Evolutionary conservation across 2,329 filamentous ascomycete genomes (phyloP).

Genomic region (Trichoderma lentiforme): DNA sequence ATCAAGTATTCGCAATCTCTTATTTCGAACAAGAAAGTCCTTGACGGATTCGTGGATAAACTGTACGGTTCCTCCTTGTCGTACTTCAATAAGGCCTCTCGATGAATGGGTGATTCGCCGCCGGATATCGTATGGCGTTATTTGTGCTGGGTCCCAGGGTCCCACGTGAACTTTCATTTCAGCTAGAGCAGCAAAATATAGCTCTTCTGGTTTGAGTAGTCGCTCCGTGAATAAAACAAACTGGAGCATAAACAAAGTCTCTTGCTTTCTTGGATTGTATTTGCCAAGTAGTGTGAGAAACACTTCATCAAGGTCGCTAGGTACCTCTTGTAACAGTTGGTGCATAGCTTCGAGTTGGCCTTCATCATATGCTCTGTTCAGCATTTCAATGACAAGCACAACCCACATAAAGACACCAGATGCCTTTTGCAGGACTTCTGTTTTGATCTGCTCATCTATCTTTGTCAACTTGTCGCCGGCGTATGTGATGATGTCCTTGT

Average conservation of each 20-base stretch:
- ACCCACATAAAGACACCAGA: background rate
- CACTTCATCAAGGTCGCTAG: background rate
- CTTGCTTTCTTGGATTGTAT: background rate
- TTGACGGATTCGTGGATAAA: background rate
- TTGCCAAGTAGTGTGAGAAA: background rate
- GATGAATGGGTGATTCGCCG: background rate
- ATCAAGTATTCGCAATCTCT: background rate
- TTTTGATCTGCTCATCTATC: background rate
- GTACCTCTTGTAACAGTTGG: background rate
- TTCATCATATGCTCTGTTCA: background rate
- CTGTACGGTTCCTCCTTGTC: background rate
- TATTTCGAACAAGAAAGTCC: background rate
- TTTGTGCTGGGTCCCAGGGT: background rate
- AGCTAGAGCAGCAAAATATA: background rate
- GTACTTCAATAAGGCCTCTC: background rate
- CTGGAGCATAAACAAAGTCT: background rate
- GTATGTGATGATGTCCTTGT: too few species aligned
- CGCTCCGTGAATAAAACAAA: background rate
- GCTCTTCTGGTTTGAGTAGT: background rate
- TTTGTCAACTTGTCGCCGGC: background rate
- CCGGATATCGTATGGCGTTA: background rate
- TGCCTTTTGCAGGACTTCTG: background rate
- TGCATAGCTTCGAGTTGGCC: background rate
- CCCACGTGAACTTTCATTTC: background rate
- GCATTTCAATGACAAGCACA: background rate